A percentile compares a stretch with the other conserved stretches of the same genome.
These are phyloP conservation scores for Pholiota microspora DNA, from an alignment of 768 basidiomycete species.

Conservation along the genomic window DNA sequence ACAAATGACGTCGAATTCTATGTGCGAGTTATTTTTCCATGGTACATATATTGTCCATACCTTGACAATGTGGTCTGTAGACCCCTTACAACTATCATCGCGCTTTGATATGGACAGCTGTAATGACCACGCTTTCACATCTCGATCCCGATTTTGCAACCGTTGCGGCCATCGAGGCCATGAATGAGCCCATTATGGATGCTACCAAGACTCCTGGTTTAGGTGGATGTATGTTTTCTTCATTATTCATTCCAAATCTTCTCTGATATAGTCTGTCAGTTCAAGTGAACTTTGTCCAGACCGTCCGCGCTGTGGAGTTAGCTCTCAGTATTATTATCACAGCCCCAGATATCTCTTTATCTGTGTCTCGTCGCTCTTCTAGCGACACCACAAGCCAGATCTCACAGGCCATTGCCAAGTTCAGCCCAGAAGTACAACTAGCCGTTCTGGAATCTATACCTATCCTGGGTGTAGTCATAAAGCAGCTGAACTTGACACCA, in stretches of 20 bases:
- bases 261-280: slow-evolving; percentile 38
- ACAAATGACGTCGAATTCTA: slow-evolving; percentile 73
- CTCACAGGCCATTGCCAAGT: slow-evolving; percentile 15
- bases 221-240: slow-evolving; percentile 54
- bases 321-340: slow-evolving; percentile 64
- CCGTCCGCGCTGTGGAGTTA: slow-evolving; percentile 64
- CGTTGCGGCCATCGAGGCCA: slow-evolving; percentile 71
- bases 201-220: slow-evolving; percentile 65
- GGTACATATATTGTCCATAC: not conserved
- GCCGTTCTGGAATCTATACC: slow-evolving; percentile 35
- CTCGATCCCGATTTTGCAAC: slow-evolving; percentile 62
- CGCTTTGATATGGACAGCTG: slow-evolving; percentile 77
- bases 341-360: slow-evolving; percentile 27
- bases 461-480: slow-evolving; percentile 31
- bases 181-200: slow-evolving; percentile 79
- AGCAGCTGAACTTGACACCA: slow-evolving; percentile 22
- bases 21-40: slow-evolving; percentile 30
- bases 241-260: too few relatives aligned
- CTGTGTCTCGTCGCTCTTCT: slow-evolving; percentile 7
- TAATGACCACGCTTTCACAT: slow-evolving; percentile 74
- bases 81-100: slow-evolving; percentile 72
- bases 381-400: slow-evolving; percentile 28
- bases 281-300: slow-evolving; percentile 67
- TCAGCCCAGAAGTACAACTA: slow-evolving; percentile 25
- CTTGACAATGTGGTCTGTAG: too few relatives aligned